Evolutionary conservation across 1,284 basidiomycete species (phyloP).

Genomic region (Phellopilus nigrolimitatus): DNA sequence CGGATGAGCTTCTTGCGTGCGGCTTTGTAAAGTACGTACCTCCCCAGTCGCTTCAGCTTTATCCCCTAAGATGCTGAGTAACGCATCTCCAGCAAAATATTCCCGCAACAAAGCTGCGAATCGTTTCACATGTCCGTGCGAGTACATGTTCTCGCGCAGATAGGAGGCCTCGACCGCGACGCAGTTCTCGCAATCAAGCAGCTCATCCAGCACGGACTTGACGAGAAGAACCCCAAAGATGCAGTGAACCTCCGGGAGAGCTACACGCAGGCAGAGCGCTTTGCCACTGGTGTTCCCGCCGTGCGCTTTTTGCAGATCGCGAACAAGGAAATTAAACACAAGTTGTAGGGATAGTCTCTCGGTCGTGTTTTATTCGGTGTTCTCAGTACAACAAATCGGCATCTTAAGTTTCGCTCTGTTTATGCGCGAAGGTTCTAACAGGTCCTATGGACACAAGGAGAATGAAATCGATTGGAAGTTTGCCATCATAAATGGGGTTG

Average conservation of each 20-base stretch:
- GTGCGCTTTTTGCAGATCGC: conserved; percentile 54
- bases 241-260: conserved; percentile 64
- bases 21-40: conserved; percentile 59
- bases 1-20: conserved; percentile 51
- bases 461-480: no score
- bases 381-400: no score
- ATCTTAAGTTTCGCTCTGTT: no score
- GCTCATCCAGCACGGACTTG: conserved; percentile 49
- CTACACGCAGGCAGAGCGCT: conserved; percentile 59
- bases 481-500: no score
- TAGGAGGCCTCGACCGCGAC: conserved; percentile 49
- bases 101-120: conserved; percentile 46
- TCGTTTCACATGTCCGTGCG: conserved; percentile 52
- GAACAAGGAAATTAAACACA: conserved; percentile 61
- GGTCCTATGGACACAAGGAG: no score
- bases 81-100: conserved; percentile 46
- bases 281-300: conserved; percentile 53
- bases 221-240: conserved; percentile 62
- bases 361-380: not conserved
- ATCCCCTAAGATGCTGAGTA: conserved; percentile 13
- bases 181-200: conserved; percentile 50
- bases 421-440: no score
- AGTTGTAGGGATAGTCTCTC: conserved; percentile 34
- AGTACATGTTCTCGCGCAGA: conserved; percentile 42
- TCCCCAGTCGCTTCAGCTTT: conserved; percentile 3